Evolutionary conservation across 768 basidiomycete species (phyloP).

Genomic region (Leccinum incarnatum): DNA sequence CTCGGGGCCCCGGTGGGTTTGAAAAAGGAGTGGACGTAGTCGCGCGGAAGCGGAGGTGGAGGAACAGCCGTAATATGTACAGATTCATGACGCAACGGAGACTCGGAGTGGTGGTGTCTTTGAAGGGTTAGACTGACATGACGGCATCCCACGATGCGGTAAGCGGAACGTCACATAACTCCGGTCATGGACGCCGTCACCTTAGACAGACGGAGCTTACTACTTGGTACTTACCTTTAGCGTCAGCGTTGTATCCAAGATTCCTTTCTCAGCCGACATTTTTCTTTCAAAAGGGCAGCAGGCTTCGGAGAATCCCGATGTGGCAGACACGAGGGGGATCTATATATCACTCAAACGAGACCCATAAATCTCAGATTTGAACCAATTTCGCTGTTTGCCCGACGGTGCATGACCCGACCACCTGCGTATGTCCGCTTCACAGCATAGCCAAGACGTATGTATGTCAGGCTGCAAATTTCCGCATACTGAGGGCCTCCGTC

Average conservation of each 20-base stretch:
- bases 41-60: conserved; percentile 13
- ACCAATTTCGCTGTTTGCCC: conserved; percentile 10
- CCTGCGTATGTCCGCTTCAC: conserved; percentile 1
- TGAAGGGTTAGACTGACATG: conserved; percentile 30
- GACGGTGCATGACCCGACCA: conserved; percentile 4
- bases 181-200: conserved; percentile 21
- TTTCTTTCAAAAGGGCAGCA: neutral
- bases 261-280: conserved; percentile 6
- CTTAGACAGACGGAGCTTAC: neutral
- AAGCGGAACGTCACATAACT: conserved; percentile 12
- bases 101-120: conserved; percentile 15
- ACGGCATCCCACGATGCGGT: conserved; percentile 30
- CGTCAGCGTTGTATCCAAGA: neutral
- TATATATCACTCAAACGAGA: conserved; percentile 15
- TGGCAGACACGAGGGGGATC: conserved; percentile 10
- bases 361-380: conserved; percentile 32
- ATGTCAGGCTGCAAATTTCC: neutral
- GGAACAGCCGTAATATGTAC: conserved; percentile 22
- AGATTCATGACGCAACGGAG: conserved; percentile 28
- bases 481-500: neutral
- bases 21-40: conserved; percentile 35
- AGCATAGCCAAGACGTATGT: conserved; percentile 3
- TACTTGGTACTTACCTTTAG: neutral
- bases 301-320: conserved; percentile 25
- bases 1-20: conserved; percentile 28